A percentile compares a stretch with the other conserved stretches of the same genome.
phyloP scores from a whole-genome alignment of 352 stramenopile genomes.

The Globisporangium takayamanum region DNA sequence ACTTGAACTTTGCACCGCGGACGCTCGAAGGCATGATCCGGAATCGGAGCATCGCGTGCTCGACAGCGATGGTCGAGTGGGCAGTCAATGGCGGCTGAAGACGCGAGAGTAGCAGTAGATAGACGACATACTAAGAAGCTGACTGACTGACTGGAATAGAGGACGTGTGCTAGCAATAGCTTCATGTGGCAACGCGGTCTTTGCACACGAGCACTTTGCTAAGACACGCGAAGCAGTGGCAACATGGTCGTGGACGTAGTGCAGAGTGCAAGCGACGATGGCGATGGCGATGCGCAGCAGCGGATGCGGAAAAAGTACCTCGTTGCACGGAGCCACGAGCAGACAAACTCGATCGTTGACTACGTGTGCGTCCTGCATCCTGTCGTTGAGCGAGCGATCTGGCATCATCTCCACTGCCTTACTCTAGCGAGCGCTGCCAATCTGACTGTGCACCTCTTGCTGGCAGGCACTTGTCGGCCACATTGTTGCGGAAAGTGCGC shows the following conservation, averaged over 20 bases:
- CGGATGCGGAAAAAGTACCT: conserved; percentile 26
- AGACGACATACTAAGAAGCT: neutral
- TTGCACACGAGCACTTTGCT: neutral
- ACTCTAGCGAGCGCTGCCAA: neutral
- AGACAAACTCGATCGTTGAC: conserved; percentile 48
- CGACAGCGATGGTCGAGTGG: conserved; percentile 70
- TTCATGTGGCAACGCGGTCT: too few species aligned
- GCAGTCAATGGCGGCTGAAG: conserved; percentile 41
- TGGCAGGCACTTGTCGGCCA: conserved; percentile 40
- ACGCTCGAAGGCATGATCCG: conserved; percentile 71
- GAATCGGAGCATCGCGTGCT: conserved; percentile 67
- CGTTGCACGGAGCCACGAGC: conserved; percentile 15
- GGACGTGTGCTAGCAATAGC: too few species aligned
- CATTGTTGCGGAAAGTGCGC: conserved; percentile 48
- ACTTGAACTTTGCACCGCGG: conserved; percentile 64
- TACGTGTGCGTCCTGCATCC: conserved; percentile 41
- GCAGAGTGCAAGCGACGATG: conserved; percentile 4
- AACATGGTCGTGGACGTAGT: conserved; percentile 5
- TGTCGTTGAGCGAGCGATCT: neutral
- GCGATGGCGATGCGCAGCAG: neutral
- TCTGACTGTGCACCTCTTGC: neutral
- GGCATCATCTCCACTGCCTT: neutral
- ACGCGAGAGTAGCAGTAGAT: neutral
- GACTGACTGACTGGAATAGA: too few species aligned
- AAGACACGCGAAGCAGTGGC: too few species aligned